Percentiles rank a stretch among this genome's conserved stretches.
Conservation (phyloP, 345 rosid genomes). For the Eucalyptus camaldulensis region DNA sequence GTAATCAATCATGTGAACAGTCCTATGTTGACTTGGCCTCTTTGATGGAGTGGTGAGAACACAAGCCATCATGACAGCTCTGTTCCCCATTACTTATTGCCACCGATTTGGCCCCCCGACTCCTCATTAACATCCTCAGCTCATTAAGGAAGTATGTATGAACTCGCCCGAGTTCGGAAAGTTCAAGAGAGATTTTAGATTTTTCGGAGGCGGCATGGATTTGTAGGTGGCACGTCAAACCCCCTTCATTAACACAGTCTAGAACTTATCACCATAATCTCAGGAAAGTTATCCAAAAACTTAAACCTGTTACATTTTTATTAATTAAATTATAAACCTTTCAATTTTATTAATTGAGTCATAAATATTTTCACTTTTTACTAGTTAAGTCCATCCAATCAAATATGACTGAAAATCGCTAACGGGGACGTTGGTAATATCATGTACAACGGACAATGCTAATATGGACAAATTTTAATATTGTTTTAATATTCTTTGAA, state of each 20-base stretch:
- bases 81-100: background rate
- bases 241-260: background rate
- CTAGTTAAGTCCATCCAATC: too few relatives aligned
- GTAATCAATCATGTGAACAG: background rate
- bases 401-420: too few relatives aligned
- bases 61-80: background rate
- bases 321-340: too few relatives aligned
- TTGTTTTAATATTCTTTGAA: too few relatives aligned
- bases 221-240: background rate
- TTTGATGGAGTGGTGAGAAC: background rate
- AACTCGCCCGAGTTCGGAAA: background rate
- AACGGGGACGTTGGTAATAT: fast-evolving
- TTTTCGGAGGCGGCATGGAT: background rate
- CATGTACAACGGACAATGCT: fast-evolving
- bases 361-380: too few relatives aligned
- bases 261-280: background rate
- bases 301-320: too few relatives aligned
- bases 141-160: background rate
- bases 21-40: background rate
- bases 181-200: background rate
- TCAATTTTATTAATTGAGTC: too few relatives aligned
- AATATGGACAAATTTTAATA: too few relatives aligned
- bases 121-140: background rate
- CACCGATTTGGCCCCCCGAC: background rate
- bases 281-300: too few relatives aligned